Conservation (phyloP, 495 filamentous ascomycete species). For the Neohortaea acidophila region DNA sequence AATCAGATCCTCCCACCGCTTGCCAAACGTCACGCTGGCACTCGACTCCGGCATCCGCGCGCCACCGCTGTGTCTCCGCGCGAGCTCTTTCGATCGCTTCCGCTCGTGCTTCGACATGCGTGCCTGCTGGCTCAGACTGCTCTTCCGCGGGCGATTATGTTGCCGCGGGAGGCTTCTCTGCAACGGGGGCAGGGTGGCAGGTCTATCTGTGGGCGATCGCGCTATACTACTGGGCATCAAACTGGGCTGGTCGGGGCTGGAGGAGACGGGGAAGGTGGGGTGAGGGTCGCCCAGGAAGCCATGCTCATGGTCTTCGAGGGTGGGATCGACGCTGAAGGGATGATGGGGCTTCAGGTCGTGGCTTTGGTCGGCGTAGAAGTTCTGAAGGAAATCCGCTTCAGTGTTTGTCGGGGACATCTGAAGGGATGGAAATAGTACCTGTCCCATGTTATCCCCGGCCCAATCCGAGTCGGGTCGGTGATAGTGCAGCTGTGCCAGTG, state of each 20-base stretch:
- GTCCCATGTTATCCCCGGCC: constrained; percentile 10
- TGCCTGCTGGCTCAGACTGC: constrained; percentile 61
- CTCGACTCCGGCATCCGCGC: constrained; percentile 70
- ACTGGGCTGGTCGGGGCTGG: constrained; percentile 41
- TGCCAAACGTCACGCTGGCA: constrained; percentile 57
- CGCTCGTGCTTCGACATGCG: constrained; percentile 62
- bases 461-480: constrained; percentile 63
- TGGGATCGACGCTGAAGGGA: constrained; percentile 14
- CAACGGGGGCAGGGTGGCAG: constrained; percentile 69
- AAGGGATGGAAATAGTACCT: constrained; percentile 17
- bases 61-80: constrained; percentile 50
- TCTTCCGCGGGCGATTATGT: constrained; percentile 58
- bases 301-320: constrained; percentile 8
- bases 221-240: constrained; percentile 68
- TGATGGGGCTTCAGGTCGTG: constrained; percentile 18
- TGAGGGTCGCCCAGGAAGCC: constrained; percentile 6
- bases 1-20: constrained; percentile 87
- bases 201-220: constrained; percentile 70
- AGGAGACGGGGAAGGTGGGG: constrained; percentile 30
- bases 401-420: constrained; percentile 17
- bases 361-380: constrained; percentile 15
- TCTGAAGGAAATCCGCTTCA: constrained; percentile 21
- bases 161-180: constrained; percentile 38
- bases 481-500: constrained; percentile 73
- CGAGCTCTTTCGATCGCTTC: constrained; percentile 53